These are phyloP conservation scores for Phytopythium cucurbitacearum DNA, from an alignment of 352 stramenopile species.

Conservation along the genomic window DNA sequence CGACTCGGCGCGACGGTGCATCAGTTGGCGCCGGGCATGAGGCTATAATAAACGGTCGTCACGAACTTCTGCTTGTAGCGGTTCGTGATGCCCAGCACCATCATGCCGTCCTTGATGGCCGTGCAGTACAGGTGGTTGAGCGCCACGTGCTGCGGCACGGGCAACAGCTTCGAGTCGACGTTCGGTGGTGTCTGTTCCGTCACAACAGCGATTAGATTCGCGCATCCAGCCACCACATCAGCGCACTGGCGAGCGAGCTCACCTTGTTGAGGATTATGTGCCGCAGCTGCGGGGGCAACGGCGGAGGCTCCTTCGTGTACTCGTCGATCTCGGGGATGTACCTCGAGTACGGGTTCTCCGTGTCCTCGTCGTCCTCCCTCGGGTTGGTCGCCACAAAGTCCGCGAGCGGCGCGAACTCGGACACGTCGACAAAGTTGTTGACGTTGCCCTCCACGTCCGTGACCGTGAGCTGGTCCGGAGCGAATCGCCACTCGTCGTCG, in stretches of 20 bases:
- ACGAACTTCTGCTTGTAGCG: slow-evolving; percentile 97
- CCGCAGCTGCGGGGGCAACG: slow-evolving; percentile 96
- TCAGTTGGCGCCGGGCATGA: slow-evolving; percentile 86
- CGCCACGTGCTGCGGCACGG: slow-evolving; percentile 97
- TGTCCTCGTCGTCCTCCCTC: slow-evolving; percentile 57
- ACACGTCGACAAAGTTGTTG: slow-evolving; percentile 99
- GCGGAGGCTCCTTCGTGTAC: slow-evolving; percentile 99
- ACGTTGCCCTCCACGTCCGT: slow-evolving; percentile 98
- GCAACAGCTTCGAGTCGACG: slow-evolving; percentile 93
- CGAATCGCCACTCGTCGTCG: slow-evolving; percentile 98
- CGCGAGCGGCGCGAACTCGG: slow-evolving; percentile 91
- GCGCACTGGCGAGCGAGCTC: slow-evolving; percentile 1
- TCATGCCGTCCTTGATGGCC: slow-evolving; percentile 99
- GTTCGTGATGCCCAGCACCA: slow-evolving; percentile 99
- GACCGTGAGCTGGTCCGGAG: slow-evolving; percentile 93
- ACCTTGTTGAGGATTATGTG: slow-evolving; percentile 99
- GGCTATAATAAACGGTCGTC: slow-evolving; percentile 97
- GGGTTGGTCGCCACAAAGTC: slow-evolving; percentile 54
- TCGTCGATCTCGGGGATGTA: slow-evolving; percentile 98
- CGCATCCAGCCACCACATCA: slow-evolving; percentile 1
- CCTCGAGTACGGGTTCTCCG: slow-evolving; percentile 93
- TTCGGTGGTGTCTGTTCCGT: slow-evolving; percentile 79
- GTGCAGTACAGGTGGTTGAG: slow-evolving; percentile 99
- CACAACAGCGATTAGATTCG: slow-evolving; percentile 1
- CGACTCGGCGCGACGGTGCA: no score